phyloP scores from a whole-genome alignment of 2,329 filamentous ascomycete genomes.

The Trichoderma polysporum region DNA sequence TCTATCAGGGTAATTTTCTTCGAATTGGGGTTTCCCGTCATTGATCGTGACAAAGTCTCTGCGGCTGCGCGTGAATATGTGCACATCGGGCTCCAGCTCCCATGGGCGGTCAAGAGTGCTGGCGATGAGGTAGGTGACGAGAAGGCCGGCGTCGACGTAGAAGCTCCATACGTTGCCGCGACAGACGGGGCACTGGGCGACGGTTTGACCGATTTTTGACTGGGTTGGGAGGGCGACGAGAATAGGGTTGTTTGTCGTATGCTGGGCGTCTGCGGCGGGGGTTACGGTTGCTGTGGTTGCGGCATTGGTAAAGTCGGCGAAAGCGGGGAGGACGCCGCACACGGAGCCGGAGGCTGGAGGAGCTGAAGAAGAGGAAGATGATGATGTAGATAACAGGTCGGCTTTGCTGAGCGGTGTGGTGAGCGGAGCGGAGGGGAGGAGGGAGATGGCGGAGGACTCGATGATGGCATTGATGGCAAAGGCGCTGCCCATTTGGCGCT shows the following conservation, averaged over 20 bases:
- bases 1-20: constrained; percentile 37
- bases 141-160: constrained; percentile 37
- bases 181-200: constrained; percentile 46
- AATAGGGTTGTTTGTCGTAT: constrained; percentile 16
- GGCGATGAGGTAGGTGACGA: constrained; percentile 41
- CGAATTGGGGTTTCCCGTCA: constrained; percentile 39
- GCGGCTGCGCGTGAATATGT: constrained; percentile 45
- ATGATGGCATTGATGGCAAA: constrained; percentile 44
- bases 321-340: constrained; percentile 24
- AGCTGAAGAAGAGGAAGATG: neutral
- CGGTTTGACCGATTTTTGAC: constrained; percentile 42
- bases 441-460: constrained; percentile 38
- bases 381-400: neutral
- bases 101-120: constrained; percentile 45
- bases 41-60: constrained; percentile 39
- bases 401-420: constrained; percentile 16
- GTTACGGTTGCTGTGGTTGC: constrained; percentile 14
- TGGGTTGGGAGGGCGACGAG: constrained; percentile 38
- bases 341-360: neutral
- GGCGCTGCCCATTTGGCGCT: constrained; percentile 44
- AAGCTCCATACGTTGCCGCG: constrained; percentile 42
- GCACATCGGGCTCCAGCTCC: constrained; percentile 43
- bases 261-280: neutral
- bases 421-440: constrained; percentile 32
- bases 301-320: constrained; percentile 26